Base-by-base conservation (phyloP, 1,284 basidiomycete species). In the Porogramme epimiltina region DNA sequence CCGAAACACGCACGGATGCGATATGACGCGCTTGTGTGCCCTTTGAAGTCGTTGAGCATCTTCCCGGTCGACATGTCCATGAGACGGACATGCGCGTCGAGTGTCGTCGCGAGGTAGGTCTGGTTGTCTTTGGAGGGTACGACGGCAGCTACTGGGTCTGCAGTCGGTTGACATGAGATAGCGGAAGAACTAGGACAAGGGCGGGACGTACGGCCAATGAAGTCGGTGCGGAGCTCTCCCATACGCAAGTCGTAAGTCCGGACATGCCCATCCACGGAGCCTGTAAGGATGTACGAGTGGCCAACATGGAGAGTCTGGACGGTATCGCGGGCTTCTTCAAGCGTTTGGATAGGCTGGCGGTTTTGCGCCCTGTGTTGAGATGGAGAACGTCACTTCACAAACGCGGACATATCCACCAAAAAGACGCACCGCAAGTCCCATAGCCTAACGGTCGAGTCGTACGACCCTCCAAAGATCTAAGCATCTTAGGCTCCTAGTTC, bases 161-260 rank as follows among this genome's bases (percentile, higher is more conserved):
- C 16, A 42, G 45, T 15, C 16, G 18, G 4, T 22, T 33, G 16
- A 15, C 10, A 4, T 11, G n/a, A 1, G 3, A 13, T 42, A 4
- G 10, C 22, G 13, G 13, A 23, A 33, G 10, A 28, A 15, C 9
- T 31, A n/a, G 19, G 39, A n/a, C 15, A 23, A 2, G 4, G 24
- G 8, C 20, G 19, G n/a, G 8, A 62, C 57, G 49, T 37, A 95
- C 93, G 82, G 10, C 95, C 94, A 53, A 99, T 82, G 62, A 87
- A 94, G 69, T 99, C 97, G 42, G 88, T 80, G 3, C 87, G 82
- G 24, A 98, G 72, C 68, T 95, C 84, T 20, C 97, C 97, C 75
- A 89, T 93, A 42, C 96, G 86, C 26, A 99, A 73, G 70, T 99
- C 97, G 70, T 98, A 98, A 1, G 89, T 91, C 20, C 97, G 83